These are phyloP conservation scores for Hemerocallis citrina DNA, from an alignment of 106 monocot genomes.

Conservation along the genomic window DNA sequence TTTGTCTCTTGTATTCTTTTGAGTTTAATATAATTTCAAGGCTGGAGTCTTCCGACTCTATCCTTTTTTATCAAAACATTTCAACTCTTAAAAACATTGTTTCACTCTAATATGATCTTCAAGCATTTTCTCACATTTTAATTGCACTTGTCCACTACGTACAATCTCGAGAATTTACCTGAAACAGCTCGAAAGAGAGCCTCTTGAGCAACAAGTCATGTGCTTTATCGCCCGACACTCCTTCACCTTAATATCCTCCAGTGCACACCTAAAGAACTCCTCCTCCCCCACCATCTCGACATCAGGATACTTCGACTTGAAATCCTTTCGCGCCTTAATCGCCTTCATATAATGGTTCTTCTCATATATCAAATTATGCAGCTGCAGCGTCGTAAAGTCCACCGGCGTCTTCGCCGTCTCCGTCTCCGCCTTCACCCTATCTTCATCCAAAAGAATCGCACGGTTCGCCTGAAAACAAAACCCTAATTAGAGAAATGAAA, in stretches of 20 bases:
- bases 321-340: conserved; percentile 90
- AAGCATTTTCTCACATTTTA: no score
- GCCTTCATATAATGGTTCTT: conserved; percentile 94
- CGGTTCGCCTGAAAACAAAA: conserved; percentile 53
- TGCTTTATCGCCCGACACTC: conserved; percentile 34
- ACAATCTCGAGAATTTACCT: no score
- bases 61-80: no score
- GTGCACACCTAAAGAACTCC: conserved; percentile 61
- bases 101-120: no score
- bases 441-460: conserved; percentile 81
- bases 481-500: background rate
- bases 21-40: no score
- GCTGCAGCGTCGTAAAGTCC: conserved; percentile 82
- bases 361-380: conserved; percentile 94
- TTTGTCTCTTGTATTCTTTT: no score
- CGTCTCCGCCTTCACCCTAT: conserved; percentile 75
- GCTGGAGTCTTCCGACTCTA: no score
- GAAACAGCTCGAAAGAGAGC: conserved; percentile 80
- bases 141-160: no score
- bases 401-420: conserved; percentile 88
- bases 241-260: conserved; percentile 60
- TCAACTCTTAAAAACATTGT: no score
- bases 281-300: conserved; percentile 85
- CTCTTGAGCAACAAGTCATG: conserved; percentile 97
- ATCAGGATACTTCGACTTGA: conserved; percentile 73